These are phyloP conservation scores for Senecio squalidus DNA, from an alignment of 140 eudicot species.

Conservation along the genomic window DNA sequence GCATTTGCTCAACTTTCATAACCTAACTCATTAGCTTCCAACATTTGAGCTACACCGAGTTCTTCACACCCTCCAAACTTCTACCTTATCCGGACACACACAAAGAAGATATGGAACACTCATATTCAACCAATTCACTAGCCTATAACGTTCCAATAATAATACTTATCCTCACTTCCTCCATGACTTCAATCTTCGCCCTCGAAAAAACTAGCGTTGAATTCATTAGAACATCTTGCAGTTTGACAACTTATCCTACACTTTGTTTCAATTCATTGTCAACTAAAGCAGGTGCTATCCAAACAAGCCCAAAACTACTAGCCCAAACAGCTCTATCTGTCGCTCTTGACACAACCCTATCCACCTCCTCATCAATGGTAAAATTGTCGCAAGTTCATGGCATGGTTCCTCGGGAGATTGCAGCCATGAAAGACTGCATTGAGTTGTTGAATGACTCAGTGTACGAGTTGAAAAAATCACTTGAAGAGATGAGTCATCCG, in stretches of 20 bases:
- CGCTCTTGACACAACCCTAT: constrained; percentile 24
- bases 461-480: constrained; percentile 26
- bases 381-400: constrained; percentile 31
- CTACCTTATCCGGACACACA: background rate
- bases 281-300: constrained; percentile 27
- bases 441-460: constrained; percentile 39
- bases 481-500: constrained; percentile 36
- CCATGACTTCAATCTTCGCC: constrained; percentile 14
- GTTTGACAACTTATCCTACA: constrained; percentile 36
- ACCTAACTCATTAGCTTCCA: background rate
- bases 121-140: background rate
- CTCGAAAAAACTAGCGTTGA: constrained; percentile 14
- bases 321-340: constrained; percentile 31
- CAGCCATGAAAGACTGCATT: constrained; percentile 40
- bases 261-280: constrained; percentile 45
- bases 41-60: background rate
- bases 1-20: constrained; percentile 4
- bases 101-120: constrained; percentile 11
- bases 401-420: constrained; percentile 25
- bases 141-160: background rate
- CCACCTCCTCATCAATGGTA: constrained; percentile 23
- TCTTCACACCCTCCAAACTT: constrained; percentile 4
- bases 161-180: constrained; percentile 11
- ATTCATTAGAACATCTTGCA: constrained; percentile 41
- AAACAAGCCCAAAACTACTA: constrained; percentile 36